Evolutionary conservation across 2,329 filamentous ascomycete genomes (phyloP), one percentile per base, ranked within the genome.

Genomic region (Neobulgaria alba): DNA sequence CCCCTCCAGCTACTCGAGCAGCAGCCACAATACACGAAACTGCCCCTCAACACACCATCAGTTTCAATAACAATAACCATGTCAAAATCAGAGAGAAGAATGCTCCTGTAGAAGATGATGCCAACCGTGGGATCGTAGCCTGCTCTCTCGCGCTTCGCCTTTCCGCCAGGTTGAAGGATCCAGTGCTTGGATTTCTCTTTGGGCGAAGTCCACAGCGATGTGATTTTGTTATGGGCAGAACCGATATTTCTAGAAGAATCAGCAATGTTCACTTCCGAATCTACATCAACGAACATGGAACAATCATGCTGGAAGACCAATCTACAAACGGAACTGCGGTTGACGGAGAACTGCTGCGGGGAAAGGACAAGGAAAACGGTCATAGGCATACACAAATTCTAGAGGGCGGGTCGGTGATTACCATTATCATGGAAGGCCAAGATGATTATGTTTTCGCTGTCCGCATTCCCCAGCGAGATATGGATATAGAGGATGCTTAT

Each of bases 181-280:
- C 81, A 5, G 57, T 67, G 3, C 8, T 14, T 3, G 92, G 92
- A 29, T 96, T 93, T 63, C 74, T 77, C 32, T 96, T 98, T 62
- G 92, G 92, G 20, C 79, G 92, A 41, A 90, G 92, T 56, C 52
- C 63, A 1, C 53, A 61, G 33, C 72, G 75, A 23, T 92, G 85
- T 61, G 92, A 98, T 56, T 68, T 85, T 38, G 63, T 80, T 43
- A 64, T 89, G 34, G 73, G 74, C 53, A 77, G 86, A 35, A 61
- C 67, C 26, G 82, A 90, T 50, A 73, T 75, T 1, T 67, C 75
- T 38, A 82, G 77, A 59, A 75, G 85, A 32, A 74, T 98, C 45
- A 96, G 90, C 67, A 95, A 96, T 58, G 73, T 84, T n/a, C 92
- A 98, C 60, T 98, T 96, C 60, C 82, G 87, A 39, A 94, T 98